Percentiles rank a stretch among this genome's conserved stretches.
phyloP scores from a whole-genome alignment of 768 basidiomycete species.

The Rhodotorula kratochvilovae region DNA sequence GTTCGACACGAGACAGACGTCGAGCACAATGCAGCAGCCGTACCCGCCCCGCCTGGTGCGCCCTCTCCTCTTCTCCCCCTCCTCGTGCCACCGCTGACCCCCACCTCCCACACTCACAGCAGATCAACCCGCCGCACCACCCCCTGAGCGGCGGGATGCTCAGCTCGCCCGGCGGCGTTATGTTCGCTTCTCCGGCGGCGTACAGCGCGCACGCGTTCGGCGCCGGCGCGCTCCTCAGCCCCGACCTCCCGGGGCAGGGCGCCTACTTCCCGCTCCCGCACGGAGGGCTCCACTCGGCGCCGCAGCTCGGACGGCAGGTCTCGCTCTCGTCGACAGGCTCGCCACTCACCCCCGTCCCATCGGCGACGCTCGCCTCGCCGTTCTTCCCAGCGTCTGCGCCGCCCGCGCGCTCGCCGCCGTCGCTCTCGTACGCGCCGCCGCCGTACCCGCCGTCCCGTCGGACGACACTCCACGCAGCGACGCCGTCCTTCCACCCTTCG shows the following conservation, averaged over 20 bases:
- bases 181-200: constrained; percentile 15
- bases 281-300: neutral
- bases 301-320: neutral
- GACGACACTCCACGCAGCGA: constrained; percentile 10
- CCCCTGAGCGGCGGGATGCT: neutral
- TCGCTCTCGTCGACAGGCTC: neutral
- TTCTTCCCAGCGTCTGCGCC: neutral
- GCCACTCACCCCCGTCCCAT: neutral
- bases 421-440: neutral
- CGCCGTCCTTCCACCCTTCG: constrained; percentile 8
- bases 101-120: neutral
- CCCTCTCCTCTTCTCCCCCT: no score
- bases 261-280: neutral
- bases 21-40: constrained; percentile 3
- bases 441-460: neutral
- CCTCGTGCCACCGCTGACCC: neutral
- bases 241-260: neutral
- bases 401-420: no score
- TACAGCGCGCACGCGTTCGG: constrained; percentile 13
- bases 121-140: neutral
- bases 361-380: neutral
- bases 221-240: neutral
- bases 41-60: neutral
- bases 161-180: neutral
- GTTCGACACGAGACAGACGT: neutral